Evolutionary conservation across 352 stramenopile genomes (phyloP), one percentile per base, ranked within the genome.

Genomic region (Phytophthora meadii): DNA sequence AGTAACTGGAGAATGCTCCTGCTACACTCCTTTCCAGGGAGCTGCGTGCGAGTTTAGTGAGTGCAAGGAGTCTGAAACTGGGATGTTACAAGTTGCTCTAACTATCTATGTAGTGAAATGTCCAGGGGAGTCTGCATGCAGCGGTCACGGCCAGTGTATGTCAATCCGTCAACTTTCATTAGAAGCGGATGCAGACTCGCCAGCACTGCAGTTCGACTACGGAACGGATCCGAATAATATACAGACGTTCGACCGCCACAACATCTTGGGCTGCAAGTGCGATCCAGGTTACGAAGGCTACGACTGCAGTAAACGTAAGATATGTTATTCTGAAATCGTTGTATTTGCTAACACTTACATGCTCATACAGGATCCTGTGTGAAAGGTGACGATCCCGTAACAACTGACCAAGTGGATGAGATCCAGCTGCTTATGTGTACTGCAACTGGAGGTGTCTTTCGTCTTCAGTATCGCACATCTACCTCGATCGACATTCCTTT

Each of bases 201-300:
- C 66, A n/a, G 76, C 75, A 2, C 60, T 86, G 12, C 69, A 62
- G 3, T 92, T 91, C 34, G 77, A 91, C 68, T 93, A 94, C 40
- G 84, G 84, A 1, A 48, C 69, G 0, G 81, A 88, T 45, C 74
- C 82, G 1, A 93, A 94, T 57, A 90, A 89, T 45, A 50, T 76
- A 0, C 54, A 77, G 40, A 93, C 84, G 12, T 98, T 81, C 65
- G 93, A 98, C 57, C 77, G 86, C 6, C 56, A 93, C 42, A 76
- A 78, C 1, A 86, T 87, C 44, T 73, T 94, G 46, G 90, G 89
- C 14, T 98, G 94, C 72, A 93, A 94, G 54, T 98, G 94, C 63
- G 90, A 98, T 53, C 70, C 81, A 42, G 92, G 92, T 11, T 98
- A 89, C 63, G 81, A 85, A 63, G 94, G 93, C n/a, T 87, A 97